Evolutionary conservation across 2,329 filamentous ascomycete genomes (phyloP).

Genomic region (Hypoxylon sp.): DNA sequence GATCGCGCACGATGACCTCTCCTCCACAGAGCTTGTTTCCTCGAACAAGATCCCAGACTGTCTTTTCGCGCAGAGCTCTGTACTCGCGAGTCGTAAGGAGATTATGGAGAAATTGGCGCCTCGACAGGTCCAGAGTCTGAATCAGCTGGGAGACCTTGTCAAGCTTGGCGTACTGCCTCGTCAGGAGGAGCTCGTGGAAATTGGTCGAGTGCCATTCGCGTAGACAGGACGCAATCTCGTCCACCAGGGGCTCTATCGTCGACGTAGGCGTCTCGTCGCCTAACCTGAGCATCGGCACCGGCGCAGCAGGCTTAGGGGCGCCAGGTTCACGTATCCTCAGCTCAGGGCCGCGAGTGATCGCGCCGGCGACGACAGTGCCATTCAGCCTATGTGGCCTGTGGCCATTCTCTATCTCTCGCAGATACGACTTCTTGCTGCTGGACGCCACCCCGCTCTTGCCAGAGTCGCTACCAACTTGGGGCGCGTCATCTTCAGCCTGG

Average conservation of each 20-base stretch:
- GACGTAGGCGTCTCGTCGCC: constrained; percentile 96
- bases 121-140: constrained; percentile 80
- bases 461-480: constrained; percentile 55
- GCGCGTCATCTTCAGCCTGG: constrained; percentile 44
- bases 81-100: constrained; percentile 90
- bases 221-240: constrained; percentile 96
- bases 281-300: constrained; percentile 96
- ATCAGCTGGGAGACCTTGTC: constrained; percentile 85
- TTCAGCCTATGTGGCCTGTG: constrained; percentile 25
- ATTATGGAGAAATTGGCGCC: constrained; percentile 91
- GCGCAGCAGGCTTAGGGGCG: constrained; percentile 81
- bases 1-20: constrained; percentile 94
- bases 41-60: constrained; percentile 92
- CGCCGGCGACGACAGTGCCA: constrained; percentile 11
- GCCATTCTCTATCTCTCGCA: constrained; percentile 37
- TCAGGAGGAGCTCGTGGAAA: constrained; percentile 87
- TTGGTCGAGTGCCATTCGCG: constrained; percentile 99
- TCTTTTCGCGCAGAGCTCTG: constrained; percentile 80
- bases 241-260: constrained; percentile 86
- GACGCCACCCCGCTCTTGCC: constrained; percentile 61
- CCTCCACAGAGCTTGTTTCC: constrained; percentile 95
- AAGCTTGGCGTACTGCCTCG: constrained; percentile 79
- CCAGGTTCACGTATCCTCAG: constrained; percentile 65
- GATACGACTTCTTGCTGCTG: constrained; percentile 47
- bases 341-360: constrained; percentile 4